These are phyloP conservation scores for Sporisorium sorghi DNA, from an alignment of 1,284 basidiomycete genomes.

Conservation along the genomic window DNA sequence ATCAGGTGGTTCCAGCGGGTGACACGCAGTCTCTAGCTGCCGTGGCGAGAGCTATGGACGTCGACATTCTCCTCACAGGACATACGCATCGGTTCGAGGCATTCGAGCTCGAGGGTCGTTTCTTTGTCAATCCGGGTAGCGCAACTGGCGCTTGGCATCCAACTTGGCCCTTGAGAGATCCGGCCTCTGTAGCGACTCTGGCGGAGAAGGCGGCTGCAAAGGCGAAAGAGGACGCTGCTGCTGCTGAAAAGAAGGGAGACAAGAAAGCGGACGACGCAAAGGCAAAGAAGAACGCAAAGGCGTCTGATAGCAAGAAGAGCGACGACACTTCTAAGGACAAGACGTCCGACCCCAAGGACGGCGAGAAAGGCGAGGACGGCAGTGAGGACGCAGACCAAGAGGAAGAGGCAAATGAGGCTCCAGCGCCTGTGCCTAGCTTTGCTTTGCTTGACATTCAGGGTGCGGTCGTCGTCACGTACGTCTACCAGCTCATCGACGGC, in stretches of 20 bases:
- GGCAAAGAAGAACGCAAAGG: slow-evolving; percentile 24
- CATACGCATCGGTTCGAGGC: slow-evolving; percentile 97
- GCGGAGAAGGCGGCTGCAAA: slow-evolving; percentile 27
- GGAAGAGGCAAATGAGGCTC: slow-evolving; percentile 46
- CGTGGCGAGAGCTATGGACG: slow-evolving; percentile 90
- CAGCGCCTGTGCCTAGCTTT: slow-evolving; percentile 57
- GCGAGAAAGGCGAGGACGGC: slow-evolving; percentile 14
- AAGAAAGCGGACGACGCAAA: slow-evolving; percentile 31
- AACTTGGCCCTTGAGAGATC: slow-evolving; percentile 71
- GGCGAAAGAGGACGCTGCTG: slow-evolving; percentile 21
- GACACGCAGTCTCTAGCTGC: slow-evolving; percentile 88
- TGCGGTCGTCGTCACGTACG: slow-evolving; percentile 65
- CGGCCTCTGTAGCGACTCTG: slow-evolving; percentile 28
- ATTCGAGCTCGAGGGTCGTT: slow-evolving; percentile 87
- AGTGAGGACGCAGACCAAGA: slow-evolving; percentile 17
- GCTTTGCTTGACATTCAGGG: slow-evolving; percentile 68
- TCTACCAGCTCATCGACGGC: slow-evolving; percentile 67
- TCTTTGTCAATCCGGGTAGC: slow-evolving; percentile 96
- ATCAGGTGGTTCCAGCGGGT: slow-evolving; percentile 91
- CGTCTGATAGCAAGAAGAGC: slow-evolving; percentile 26
- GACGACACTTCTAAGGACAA: slow-evolving; percentile 32
- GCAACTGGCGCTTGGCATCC: slow-evolving; percentile 88
- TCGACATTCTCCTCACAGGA: slow-evolving; percentile 92
- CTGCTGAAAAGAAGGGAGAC: slow-evolving; percentile 25
- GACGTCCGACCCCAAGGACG: slow-evolving; percentile 23